phyloP scores from a whole-genome alignment of 192 early-diverging fungal species.

The Blastocladiella britannica region DNA sequence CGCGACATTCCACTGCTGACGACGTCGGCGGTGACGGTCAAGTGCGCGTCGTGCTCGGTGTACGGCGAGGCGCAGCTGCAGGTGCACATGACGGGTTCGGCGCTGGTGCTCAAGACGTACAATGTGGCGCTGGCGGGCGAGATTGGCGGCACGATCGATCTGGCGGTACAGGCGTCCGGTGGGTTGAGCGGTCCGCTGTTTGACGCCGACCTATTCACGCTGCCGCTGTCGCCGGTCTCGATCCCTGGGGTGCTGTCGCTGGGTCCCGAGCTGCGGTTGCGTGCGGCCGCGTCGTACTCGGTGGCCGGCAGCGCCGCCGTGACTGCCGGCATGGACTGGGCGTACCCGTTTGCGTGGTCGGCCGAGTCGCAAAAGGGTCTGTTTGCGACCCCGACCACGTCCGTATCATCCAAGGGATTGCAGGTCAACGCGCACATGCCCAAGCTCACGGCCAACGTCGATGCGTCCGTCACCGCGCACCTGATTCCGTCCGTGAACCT shows the following conservation, averaged over 20 bases:
- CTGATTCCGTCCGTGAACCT: slow-evolving; percentile 6
- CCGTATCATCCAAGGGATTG: not conserved
- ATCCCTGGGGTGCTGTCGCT: slow-evolving; percentile 5
- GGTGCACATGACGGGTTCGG: slow-evolving; percentile 1
- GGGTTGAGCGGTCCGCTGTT: not conserved
- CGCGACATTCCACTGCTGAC: slow-evolving; percentile 3
- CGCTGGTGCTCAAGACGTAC: slow-evolving; percentile 4
- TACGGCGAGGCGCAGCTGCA: slow-evolving; percentile 3
- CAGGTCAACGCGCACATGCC: slow-evolving; percentile 1
- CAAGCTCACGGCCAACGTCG: slow-evolving; percentile 1
- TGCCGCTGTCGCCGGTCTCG: not conserved
- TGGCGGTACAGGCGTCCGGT: not conserved
- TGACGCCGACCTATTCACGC: not conserved
- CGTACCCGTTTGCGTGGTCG: slow-evolving; percentile 1
- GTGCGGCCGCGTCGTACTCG: slow-evolving; percentile 4
- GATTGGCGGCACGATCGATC: slow-evolving; percentile 4
- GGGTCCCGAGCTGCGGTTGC: slow-evolving; percentile 3
- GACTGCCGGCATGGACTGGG: slow-evolving; percentile 1
- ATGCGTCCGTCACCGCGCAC: slow-evolving; percentile 3
- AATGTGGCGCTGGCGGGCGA: slow-evolving; percentile 4
- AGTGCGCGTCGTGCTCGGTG: slow-evolving; percentile 4
- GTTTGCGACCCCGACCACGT: slow-evolving; percentile 4
- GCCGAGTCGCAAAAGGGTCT: slow-evolving; percentile 2
- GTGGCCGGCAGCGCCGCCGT: slow-evolving; percentile 1
- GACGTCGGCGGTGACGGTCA: not conserved